These are phyloP conservation scores for Avena eriantha DNA, from an alignment of 176 grass and related monocot species.

Conservation along the genomic window DNA sequence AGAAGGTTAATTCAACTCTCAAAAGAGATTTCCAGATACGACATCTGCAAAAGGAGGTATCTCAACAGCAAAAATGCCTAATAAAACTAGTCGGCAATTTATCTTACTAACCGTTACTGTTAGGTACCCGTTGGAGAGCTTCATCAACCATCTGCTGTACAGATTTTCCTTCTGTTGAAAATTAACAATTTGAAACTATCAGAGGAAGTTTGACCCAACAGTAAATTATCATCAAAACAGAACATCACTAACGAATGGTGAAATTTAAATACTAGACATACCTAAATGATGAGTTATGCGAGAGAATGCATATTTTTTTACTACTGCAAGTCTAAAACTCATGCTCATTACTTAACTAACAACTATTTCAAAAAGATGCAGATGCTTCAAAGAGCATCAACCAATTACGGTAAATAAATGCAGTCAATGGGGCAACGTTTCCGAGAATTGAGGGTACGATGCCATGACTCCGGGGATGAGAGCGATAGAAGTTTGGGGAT, in stretches of 20 bases:
- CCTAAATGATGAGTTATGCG: background rate
- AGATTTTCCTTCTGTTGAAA: conserved; percentile 91
- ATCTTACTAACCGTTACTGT: conserved; percentile 63
- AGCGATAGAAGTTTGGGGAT: conserved; percentile 9
- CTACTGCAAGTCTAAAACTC: background rate
- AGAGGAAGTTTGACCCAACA: background rate
- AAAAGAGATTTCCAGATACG: conserved; percentile 30
- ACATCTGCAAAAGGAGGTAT: conserved; percentile 15
- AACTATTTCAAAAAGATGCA: background rate
- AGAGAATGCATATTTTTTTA: background rate
- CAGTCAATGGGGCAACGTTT: background rate
- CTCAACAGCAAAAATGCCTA: conserved; percentile 9
- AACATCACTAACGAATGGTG: background rate
- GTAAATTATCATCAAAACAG: background rate
- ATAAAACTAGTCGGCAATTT: background rate
- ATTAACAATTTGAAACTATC: background rate
- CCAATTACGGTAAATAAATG: conserved; percentile 8
- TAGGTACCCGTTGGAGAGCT: conserved; percentile 82
- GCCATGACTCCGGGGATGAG: background rate
- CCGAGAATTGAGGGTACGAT: background rate
- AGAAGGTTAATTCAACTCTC: conserved; percentile 42
- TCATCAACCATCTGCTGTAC: conserved; percentile 95
- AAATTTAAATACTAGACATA: background rate
- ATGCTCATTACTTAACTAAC: background rate
- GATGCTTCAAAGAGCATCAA: background rate